Evolutionary conservation across 2,329 filamentous ascomycete species (phyloP).

Genomic region (Trichophyton verrucosum): DNA sequence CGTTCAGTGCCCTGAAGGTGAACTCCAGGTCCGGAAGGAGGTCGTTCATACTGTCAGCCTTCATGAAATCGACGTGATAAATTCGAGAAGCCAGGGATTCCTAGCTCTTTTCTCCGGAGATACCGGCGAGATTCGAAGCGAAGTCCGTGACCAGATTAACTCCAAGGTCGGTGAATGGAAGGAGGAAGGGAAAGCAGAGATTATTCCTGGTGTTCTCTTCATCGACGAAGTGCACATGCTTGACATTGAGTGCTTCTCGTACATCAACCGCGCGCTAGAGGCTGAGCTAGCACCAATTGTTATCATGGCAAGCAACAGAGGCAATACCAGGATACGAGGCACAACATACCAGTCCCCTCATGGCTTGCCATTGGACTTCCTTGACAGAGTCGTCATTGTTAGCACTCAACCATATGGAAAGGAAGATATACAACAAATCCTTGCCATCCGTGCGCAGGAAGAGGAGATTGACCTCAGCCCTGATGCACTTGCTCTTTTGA

Average conservation of each 20-base stretch:
- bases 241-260: slow-evolving; percentile 97
- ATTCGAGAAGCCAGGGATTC: slow-evolving; percentile 96
- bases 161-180: slow-evolving; percentile 99
- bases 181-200: slow-evolving; percentile 97
- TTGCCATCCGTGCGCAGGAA: slow-evolving; percentile 84
- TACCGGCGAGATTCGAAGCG: slow-evolving; percentile 92
- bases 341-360: slow-evolving; percentile 90
- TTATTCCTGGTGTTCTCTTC: slow-evolving; percentile 92
- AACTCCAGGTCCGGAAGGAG: slow-evolving; percentile 93
- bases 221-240: slow-evolving; percentile 99
- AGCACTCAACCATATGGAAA: slow-evolving; percentile 73
- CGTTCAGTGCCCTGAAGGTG: slow-evolving; percentile 91
- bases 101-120: slow-evolving; percentile 94
- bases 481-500: slow-evolving; percentile 81
- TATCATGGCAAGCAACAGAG: slow-evolving; percentile 98
- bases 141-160: slow-evolving; percentile 97
- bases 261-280: slow-evolving; percentile 93
- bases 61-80: slow-evolving; percentile 98
- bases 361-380: slow-evolving; percentile 85
- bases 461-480: slow-evolving; percentile 87
- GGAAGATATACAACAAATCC: slow-evolving; percentile 84
- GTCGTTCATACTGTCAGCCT: slow-evolving; percentile 93
- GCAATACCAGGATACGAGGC: slow-evolving; percentile 79
- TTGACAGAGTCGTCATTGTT: slow-evolving; percentile 92
- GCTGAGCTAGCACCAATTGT: slow-evolving; percentile 91